Percentiles rank a stretch among this genome's conserved stretches.
Conservation (phyloP, 352 stramenopile species). For the Phytophthora cajani region DNA sequence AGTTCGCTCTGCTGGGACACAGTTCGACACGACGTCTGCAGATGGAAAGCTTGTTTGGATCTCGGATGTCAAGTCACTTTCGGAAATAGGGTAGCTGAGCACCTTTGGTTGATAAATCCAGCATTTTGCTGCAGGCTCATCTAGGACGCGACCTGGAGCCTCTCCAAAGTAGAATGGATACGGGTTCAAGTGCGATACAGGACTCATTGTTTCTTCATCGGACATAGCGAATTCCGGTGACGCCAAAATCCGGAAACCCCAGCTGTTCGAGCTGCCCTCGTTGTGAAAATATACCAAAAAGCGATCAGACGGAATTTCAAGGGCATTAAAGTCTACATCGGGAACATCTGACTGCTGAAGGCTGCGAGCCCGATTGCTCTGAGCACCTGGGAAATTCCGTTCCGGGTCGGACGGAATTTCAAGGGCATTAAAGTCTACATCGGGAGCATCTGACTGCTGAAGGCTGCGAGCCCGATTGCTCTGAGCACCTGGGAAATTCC, state of each 20-base stretch:
- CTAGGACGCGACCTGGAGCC: conserved; percentile 51
- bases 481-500: conserved; percentile 76
- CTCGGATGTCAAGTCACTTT: conserved; percentile 58
- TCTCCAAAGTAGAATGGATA: conserved; percentile 82
- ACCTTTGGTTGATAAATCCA: conserved; percentile 70
- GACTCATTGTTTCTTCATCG: conserved; percentile 8
- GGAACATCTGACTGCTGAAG: conserved; percentile 26
- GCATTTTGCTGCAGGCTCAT: conserved; percentile 61
- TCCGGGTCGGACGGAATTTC: conserved; percentile 78
- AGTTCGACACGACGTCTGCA: conserved; percentile 23
- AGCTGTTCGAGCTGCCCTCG: conserved; percentile 54
- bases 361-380: conserved; percentile 57
- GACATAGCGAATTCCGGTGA: conserved; percentile 49
- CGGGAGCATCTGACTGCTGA: conserved; percentile 25
- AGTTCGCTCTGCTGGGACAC: conserved; percentile 55
- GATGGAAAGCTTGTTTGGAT: conserved; percentile 60
- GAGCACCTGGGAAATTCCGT: conserved; percentile 73
- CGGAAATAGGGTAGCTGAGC: conserved; percentile 47
- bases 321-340: conserved; percentile 28
- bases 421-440: conserved; percentile 38
- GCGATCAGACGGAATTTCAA: conserved; percentile 72
- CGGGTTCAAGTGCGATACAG: conserved; percentile 47
- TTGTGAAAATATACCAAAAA: conserved; percentile 84
- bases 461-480: conserved; percentile 52
- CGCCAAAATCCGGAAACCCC: conserved; percentile 73